Evolutionary conservation across 2,329 filamentous ascomycete genomes (phyloP).

Genomic region (Monosporascus sp.): DNA sequence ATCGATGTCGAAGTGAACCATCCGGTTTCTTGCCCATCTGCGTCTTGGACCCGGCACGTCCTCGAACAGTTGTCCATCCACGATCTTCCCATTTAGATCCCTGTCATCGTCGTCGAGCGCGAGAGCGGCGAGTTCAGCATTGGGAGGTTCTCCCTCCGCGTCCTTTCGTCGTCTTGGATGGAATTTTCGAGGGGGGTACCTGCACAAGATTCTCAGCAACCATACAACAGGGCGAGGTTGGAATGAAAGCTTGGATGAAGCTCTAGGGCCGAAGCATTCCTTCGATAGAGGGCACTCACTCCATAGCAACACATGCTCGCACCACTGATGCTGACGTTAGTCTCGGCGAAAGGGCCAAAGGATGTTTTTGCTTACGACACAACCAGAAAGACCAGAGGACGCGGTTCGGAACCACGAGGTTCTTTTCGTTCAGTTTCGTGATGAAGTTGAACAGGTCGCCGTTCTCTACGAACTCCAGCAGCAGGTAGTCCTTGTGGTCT

Average conservation of each 20-base stretch:
- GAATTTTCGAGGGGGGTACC: constrained; percentile 19
- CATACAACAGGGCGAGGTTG: neutral
- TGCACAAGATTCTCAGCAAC: constrained; percentile 8
- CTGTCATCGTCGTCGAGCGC: no score
- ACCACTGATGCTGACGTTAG: constrained; percentile 12
- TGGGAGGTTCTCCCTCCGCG: neutral
- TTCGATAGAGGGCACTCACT: constrained; percentile 7
- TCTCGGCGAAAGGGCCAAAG: neutral
- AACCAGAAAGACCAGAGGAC: constrained; percentile 20
- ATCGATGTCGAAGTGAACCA: constrained; percentile 21
- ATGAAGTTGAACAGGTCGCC: neutral
- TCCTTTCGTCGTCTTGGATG: constrained; percentile 9
- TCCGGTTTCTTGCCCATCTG: constrained; percentile 11
- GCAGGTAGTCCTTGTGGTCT: neutral
- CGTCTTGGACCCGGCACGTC: constrained; percentile 5
- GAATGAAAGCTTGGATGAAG: neutral
- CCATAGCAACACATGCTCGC: constrained; percentile 15
- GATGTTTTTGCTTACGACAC: constrained; percentile 13
- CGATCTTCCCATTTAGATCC: constrained; percentile 3
- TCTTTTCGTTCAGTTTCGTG: neutral
- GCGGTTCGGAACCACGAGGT: neutral
- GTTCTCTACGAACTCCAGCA: neutral
- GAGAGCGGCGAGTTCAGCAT: neutral
- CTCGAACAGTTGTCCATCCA: constrained; percentile 15
- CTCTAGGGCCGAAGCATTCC: no score